Percentiles rank a stretch among this genome's conserved stretches.
These are phyloP conservation scores for Nicotiana sylvestris DNA, from an alignment of 257 asterid species.

Conservation along the genomic window DNA sequence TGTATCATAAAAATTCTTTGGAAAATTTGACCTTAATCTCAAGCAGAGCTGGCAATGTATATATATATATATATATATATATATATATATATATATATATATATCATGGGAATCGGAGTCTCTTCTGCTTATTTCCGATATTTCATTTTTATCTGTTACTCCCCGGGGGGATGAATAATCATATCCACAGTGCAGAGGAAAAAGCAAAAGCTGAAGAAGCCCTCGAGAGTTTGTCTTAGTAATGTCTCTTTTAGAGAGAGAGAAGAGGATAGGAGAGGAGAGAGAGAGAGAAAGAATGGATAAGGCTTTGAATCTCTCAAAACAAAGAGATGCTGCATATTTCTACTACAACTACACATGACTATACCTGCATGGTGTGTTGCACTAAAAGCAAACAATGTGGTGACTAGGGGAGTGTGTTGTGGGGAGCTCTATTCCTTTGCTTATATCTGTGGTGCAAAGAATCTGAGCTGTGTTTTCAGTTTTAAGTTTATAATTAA, in stretches of 20 bases:
- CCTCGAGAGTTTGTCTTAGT: not conserved
- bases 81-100: not conserved
- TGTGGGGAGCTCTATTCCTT: constrained; percentile 6
- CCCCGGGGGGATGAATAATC: not conserved
- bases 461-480: constrained; percentile 28
- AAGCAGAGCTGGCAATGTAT: too few relatives aligned
- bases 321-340: not conserved
- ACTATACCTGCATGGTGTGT: constrained; percentile 22
- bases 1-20: too few relatives aligned
- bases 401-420: constrained; percentile 12
- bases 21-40: not conserved
- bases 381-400: constrained; percentile 34
- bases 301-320: constrained; percentile 18
- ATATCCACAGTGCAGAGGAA: not conserved
- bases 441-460: constrained; percentile 5
- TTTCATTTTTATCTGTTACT: too few relatives aligned
- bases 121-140: too few relatives aligned
- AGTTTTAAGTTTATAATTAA: not conserved
- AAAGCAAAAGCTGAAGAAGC: constrained; percentile 30
- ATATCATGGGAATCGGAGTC: not conserved
- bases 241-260: not conserved
- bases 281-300: constrained; percentile 19
- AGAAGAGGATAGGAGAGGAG: not conserved
- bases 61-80: too few relatives aligned
- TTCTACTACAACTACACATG: not conserved